These are phyloP conservation scores for Ascosphaera pollenicola DNA, from an alignment of 2,329 filamentous ascomycete genomes.

Conservation along the genomic window DNA sequence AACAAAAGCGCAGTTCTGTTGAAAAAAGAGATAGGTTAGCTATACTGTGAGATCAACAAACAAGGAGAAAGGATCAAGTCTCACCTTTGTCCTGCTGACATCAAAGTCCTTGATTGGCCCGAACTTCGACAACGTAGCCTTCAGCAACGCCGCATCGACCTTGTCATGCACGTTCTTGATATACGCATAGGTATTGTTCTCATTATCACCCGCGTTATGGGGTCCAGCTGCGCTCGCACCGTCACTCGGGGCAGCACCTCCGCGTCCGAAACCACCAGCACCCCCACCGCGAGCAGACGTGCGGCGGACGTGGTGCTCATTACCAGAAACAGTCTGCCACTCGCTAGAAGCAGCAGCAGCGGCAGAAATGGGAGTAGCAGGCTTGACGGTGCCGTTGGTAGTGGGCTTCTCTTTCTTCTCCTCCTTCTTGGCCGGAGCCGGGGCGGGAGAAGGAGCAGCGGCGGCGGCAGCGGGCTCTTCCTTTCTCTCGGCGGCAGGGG, in stretches of 20 bases:
- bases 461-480: constrained; percentile 17
- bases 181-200: constrained; percentile 65
- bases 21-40: constrained; percentile 5
- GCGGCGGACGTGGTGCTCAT: no score
- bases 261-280: no score
- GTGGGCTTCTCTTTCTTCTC: no score
- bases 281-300: no score
- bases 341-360: constrained; percentile 39
- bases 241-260: no score
- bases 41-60: not conserved
- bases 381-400: constrained; percentile 25
- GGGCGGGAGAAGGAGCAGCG: constrained; percentile 13
- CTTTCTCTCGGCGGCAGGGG: constrained; percentile 12
- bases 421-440: no score
- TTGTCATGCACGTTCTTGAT: constrained; percentile 92
- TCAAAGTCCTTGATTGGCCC: constrained; percentile 42
- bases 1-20: constrained; percentile 85
- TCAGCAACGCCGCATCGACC: constrained; percentile 53
- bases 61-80: constrained; percentile 6
- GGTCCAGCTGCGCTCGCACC: constrained; percentile 64
- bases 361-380: constrained; percentile 64
- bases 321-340: constrained; percentile 69
- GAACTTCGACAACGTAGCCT: constrained; percentile 45
- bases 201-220: constrained; percentile 37
- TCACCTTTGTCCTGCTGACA: constrained; percentile 53